Evolutionary conservation across 2,329 filamentous ascomycete species (phyloP).

Genomic region (Xylariales sp.): DNA sequence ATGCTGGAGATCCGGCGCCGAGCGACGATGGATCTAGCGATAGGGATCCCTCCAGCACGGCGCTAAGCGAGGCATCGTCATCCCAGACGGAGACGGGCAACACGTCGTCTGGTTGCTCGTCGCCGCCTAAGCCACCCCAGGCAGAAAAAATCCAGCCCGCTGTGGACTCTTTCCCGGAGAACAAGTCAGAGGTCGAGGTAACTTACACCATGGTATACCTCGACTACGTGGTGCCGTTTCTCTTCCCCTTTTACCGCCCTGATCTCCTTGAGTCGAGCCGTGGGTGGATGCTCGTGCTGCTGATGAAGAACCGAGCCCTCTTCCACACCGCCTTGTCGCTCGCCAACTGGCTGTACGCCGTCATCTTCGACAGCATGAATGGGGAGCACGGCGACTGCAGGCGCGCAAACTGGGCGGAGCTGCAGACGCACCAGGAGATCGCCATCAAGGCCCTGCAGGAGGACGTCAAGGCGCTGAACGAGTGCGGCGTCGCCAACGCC

Average conservation of each 20-base stretch:
- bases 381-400: slow-evolving; percentile 51
- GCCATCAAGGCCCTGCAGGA: slow-evolving; percentile 58
- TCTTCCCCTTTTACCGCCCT: slow-evolving; percentile 73
- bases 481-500: slow-evolving; percentile 47
- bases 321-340: slow-evolving; percentile 68
- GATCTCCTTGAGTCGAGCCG: slow-evolving; percentile 66
- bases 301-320: slow-evolving; percentile 67
- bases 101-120: slow-evolving; percentile 3
- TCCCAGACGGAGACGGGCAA: slow-evolving; percentile 3
- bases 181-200: slow-evolving; percentile 42
- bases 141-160: slow-evolving; percentile 1
- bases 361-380: slow-evolving; percentile 54
- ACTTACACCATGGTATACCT: slow-evolving; percentile 68
- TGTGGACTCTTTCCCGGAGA: slow-evolving; percentile 25
- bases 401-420: slow-evolving; percentile 52
- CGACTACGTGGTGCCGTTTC: slow-evolving; percentile 70
- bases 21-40: slow-evolving; percentile 20
- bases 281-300: slow-evolving; percentile 68
- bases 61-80: slow-evolving; percentile 9
- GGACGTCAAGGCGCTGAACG: slow-evolving; percentile 53
- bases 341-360: slow-evolving; percentile 67
- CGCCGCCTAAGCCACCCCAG: background rate
- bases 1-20: slow-evolving; percentile 1
- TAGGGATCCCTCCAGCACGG: background rate
- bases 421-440: slow-evolving; percentile 59